Base-by-base conservation (phyloP, 208 protist species). In the Trypanosoma avium region DNA sequence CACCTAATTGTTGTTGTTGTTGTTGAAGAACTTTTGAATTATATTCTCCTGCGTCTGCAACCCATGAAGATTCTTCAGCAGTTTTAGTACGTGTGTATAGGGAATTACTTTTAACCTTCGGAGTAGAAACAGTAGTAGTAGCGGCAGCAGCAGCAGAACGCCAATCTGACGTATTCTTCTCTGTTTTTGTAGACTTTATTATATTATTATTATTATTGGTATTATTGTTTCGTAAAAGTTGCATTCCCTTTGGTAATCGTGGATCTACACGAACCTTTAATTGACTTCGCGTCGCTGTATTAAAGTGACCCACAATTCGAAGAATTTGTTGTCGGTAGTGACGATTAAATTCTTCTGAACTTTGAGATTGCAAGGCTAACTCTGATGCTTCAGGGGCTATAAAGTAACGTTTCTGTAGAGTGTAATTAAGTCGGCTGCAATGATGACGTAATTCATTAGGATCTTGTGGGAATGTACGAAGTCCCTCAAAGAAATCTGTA, bases 211-310 rank as follows among this genome's bases (percentile, higher is more conserved):
- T n/a, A n/a, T n/a, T n/a, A n/a, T n/a, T n/a, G n/a, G n/a, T n/a
- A n/a, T n/a, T n/a, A n/a, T n/a, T n/a, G n/a, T n/a, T n/a, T n/a
- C n/a, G n/a, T n/a, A n/a, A n/a, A n/a, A n/a, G n/a, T 42, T 90
- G 83, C 29, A 89, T 67, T 1, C 87, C 87, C 2, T 59, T 68
- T 4, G 74, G 73, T 12, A 81, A 42, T 0, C 81, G 83, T 15
- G 75, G 78, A 50, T 95, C 83, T 4, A 92, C 85, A 12, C 71
- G 69, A 3, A 92, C 85, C 42, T 80, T 82, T 68, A 90, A 77
- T 35, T 84, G 57, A n/a, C 67, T 49, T 13, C 75, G 73, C 12
- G 76, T 82, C 24, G 56, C 55, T 4, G 64, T 68, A 73, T 85
- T 90, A 35, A 95, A 74, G 50, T 81, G 77, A 12, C 60, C 60